These are phyloP conservation scores for Coemansia sp. DNA, from an alignment of 192 early-diverging fungal species.

Conservation along the genomic window DNA sequence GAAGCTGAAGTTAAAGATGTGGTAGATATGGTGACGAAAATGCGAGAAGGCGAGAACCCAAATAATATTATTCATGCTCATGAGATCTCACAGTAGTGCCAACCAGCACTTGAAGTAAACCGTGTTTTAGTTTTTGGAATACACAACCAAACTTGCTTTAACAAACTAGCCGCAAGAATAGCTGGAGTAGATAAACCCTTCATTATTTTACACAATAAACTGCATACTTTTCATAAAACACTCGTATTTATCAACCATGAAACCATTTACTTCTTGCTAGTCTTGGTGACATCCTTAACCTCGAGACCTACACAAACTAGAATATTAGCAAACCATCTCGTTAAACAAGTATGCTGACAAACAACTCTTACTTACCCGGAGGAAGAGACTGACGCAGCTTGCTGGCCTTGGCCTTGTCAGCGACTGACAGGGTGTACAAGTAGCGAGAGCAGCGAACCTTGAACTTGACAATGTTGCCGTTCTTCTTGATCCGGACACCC, in stretches of 20 bases:
- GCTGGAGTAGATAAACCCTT: too few species aligned
- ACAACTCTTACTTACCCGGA: constrained; percentile 54
- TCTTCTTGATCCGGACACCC: constrained; percentile 96
- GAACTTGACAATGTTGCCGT: constrained; percentile 89
- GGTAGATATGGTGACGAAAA: too few species aligned
- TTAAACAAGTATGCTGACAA: neutral
- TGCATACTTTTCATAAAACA: neutral
- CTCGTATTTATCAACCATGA: neutral
- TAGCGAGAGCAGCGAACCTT: constrained; percentile 98
- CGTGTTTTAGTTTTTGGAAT: too few species aligned
- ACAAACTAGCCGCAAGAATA: too few species aligned
- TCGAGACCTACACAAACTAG: constrained; percentile 11
- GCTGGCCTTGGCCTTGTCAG: constrained; percentile 91
- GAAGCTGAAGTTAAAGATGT: too few species aligned
- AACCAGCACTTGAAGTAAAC: too few species aligned
- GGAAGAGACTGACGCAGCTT: constrained; percentile 96
- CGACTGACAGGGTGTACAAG: constrained; percentile 96
- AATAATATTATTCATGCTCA: too few species aligned
- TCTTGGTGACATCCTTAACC: constrained; percentile 18
- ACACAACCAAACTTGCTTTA: too few species aligned
- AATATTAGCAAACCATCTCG: neutral
- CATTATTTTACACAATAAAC: too few species aligned
- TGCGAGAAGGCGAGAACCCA: too few species aligned
- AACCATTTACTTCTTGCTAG: constrained; percentile 13
- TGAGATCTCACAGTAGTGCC: too few species aligned